Base-by-base conservation (phyloP, 768 basidiomycete species). In the Auriscalpium vulgare region DNA sequence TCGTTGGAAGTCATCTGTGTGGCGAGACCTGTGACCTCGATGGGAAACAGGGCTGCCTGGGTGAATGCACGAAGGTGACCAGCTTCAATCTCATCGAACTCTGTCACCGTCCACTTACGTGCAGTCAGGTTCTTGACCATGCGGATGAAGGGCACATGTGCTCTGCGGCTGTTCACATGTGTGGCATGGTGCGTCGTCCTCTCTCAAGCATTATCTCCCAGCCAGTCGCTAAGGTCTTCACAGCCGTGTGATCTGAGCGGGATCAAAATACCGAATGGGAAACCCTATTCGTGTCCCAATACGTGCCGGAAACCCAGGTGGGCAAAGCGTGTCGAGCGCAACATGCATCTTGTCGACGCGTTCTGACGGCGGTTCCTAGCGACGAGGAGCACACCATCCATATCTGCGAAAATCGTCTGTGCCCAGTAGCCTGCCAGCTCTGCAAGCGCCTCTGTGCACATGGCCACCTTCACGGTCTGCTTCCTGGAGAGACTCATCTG, bases 401-500 rank as follows among this genome's bases (percentile, higher is more conserved):
- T 66, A 64, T 65, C 38, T 85, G 84, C 58, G 76, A 80, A 40
- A 68, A 74, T 36, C 68, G 75, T 11, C 72, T 76, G 37, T 85
- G 84, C 59, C 82, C 83, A 0, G 59, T 81, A 9, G 58, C 65
- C 3, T 85, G 83, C 60, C 71, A 78, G 51, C 65, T 85, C 3
- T 85, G 84, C 62, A 78, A 74, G 58, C 72, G 81, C 14, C 68
- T 81, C 17, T 85, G 83, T 57, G 68, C 74, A 1, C 60, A 69
- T 47, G 60, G 62, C 17, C 84, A 84, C 67, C 69, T 84, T 47
- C 83, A 85, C 52, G 80, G 74, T 1, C 68, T 82, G 4, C 63
- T 73, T 21, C 54, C 59, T 2, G 63, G 54, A 5, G 68, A 71
- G 0, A 56, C 75, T 29, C 83, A 85, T 68, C 73, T 85, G 37